phyloP scores from a whole-genome alignment of 805 yeast species.

The Lachancea waltii region DNA sequence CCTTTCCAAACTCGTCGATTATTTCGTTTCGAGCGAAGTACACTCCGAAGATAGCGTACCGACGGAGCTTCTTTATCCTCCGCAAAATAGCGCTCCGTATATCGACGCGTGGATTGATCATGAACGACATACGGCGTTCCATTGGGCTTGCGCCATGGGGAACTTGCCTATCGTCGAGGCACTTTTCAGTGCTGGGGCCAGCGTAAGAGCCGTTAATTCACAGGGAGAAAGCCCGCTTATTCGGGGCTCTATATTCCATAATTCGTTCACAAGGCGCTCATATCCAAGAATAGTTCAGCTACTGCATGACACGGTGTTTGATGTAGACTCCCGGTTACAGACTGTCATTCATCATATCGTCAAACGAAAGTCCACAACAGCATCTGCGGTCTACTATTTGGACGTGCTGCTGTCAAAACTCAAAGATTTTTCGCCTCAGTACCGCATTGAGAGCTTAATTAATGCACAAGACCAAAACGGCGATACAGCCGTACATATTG shows the following conservation, averaged over 20 bases:
- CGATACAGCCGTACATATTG: conserved; percentile 84
- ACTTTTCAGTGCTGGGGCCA: conserved; percentile 67
- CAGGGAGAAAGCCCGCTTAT: conserved; percentile 85
- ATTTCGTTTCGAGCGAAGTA: conserved; percentile 30
- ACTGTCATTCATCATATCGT: conserved; percentile 84
- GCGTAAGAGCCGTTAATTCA: conserved; percentile 48
- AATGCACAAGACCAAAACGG: conserved; percentile 74
- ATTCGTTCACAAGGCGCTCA: conserved; percentile 73
- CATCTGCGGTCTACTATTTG: conserved; percentile 78
- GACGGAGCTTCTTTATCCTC: conserved; percentile 26
- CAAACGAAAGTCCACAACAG: conserved; percentile 61
- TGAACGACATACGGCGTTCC: conserved; percentile 91
- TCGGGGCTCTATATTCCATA: conserved; percentile 79
- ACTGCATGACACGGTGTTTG: conserved; percentile 68
- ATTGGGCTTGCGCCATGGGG: conserved; percentile 98
- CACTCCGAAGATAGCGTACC: conserved; percentile 24
- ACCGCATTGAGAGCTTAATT: conserved; percentile 47
- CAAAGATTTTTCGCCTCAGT: conserved; percentile 55
- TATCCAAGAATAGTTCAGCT: conserved; percentile 75
- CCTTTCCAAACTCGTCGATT: conserved; percentile 29
- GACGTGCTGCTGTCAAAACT: conserved; percentile 70
- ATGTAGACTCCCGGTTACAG: conserved; percentile 63
- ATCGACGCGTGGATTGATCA: conserved; percentile 80
- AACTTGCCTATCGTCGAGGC: conserved; percentile 70
- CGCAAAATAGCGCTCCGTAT: conserved; percentile 30